Conservation (phyloP, 331 rosid genomes). For the Prunus yedoensis region DNA sequence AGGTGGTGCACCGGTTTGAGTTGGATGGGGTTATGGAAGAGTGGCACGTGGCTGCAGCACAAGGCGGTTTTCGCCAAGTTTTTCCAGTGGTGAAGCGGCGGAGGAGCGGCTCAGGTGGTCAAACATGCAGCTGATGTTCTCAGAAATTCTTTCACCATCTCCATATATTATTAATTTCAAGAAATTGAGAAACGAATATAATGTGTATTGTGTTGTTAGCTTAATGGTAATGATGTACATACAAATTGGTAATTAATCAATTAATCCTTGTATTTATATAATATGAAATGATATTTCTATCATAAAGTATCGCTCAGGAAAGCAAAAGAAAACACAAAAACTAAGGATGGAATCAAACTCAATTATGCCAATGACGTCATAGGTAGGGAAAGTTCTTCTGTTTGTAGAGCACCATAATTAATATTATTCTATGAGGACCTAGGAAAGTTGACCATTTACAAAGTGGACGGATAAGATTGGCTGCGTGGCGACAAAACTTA, state of each 20-base stretch:
- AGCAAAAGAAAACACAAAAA: too few species aligned
- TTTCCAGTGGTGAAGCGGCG: slow-evolving; percentile 53
- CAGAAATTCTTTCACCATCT: background rate
- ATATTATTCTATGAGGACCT: background rate
- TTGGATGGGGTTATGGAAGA: slow-evolving; percentile 45
- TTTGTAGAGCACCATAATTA: background rate
- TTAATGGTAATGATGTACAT: background rate
- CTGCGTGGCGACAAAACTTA: background rate
- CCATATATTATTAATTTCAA: background rate
- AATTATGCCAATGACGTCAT: background rate
- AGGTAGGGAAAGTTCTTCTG: background rate
- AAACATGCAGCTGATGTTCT: slow-evolving; percentile 31
- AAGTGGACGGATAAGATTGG: background rate
- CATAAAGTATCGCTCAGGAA: too few species aligned
- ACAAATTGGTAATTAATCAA: background rate
- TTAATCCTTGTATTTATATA: background rate
- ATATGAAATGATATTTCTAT: background rate
- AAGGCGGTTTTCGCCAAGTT: slow-evolving; percentile 42
- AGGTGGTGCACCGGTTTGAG: slow-evolving; percentile 43
- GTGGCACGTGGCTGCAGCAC: slow-evolving; percentile 43
- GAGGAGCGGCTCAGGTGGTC: slow-evolving; percentile 47
- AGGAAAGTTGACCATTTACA: slow-evolving; percentile 3
- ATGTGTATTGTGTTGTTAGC: background rate
- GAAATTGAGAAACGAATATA: slow-evolving; percentile 8
- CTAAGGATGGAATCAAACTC: background rate